Base-by-base conservation (phyloP, 2,329 filamentous ascomycete genomes). In the Trichoderma gracile region DNA sequence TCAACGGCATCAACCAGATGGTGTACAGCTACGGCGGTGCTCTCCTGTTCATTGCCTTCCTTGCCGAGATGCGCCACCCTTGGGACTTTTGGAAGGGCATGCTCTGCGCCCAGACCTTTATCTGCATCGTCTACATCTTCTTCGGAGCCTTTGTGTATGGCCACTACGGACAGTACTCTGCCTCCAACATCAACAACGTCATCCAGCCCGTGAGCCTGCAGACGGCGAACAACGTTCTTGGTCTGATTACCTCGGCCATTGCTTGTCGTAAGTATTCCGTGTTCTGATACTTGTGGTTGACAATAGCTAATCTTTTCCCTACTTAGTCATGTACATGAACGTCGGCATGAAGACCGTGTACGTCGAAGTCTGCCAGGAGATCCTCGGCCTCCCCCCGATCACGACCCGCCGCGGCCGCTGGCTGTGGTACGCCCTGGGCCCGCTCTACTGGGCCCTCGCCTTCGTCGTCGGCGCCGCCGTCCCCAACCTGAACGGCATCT, bases 1-100 rank as follows among this genome's bases (percentile, higher is more conserved):
- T 62, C 40, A 62, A 62, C 27, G 58, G 58, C 15, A 62, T 62
- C 49, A 62, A 62, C 58, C 58, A 62, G 58, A 46, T 62, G 58
- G 58, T 62, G 6, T 62, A 62, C 49, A 54, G 49, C 49, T 62
- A 62, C 25, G 58, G 58, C 14, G 58, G 58, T 62, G 58, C 58
- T 10, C 47, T 62, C 7, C 49, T 62, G 21, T 62, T 62, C 27
- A 54, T 62, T 9, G 58, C 58, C 25, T 62, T 62, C 58, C 58
- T 62, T 6, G 58, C 58, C 7, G 58, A 62, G 58, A 62, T 62
- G 58, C 58, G 58, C 9, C 58, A 62, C 40, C 58, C 58, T 19
- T 54, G 49, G 58, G 58, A 62, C 38, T 62, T 62, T 47, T 62
- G 58, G 58, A 62, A 62, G 49, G 58, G 58, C 6, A 62, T 62